Conservation (phyloP, 768 basidiomycete species). For the Lentinula sp. region DNA sequence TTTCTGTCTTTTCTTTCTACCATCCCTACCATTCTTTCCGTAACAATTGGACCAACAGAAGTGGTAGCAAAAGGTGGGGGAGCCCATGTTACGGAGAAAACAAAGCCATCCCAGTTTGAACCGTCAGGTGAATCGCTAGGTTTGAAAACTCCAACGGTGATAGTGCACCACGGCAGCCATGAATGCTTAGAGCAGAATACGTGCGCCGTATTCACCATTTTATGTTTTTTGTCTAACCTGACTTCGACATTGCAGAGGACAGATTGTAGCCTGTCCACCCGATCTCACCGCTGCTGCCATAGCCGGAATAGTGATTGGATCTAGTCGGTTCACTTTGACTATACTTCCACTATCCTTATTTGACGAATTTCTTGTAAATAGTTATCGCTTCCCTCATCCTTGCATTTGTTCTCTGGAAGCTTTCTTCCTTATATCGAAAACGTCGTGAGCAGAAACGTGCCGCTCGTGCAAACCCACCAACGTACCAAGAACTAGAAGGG, state of each 20-base stretch:
- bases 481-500: background rate
- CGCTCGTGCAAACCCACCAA: background rate
- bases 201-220: background rate
- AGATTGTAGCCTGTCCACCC: background rate
- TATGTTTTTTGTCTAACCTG: background rate
- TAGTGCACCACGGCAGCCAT: background rate
- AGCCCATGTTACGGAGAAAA: background rate
- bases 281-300: background rate
- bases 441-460: background rate
- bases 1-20: background rate
- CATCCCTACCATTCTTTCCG: background rate
- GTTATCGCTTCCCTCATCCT: background rate
- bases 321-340: background rate
- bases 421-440: background rate
- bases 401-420: background rate
- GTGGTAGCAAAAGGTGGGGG: background rate
- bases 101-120: too few species aligned
- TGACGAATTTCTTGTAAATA: background rate
- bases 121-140: too few species aligned
- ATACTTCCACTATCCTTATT: too few species aligned
- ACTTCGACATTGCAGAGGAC: background rate
- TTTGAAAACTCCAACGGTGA: too few species aligned
- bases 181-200: background rate
- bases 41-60: background rate
- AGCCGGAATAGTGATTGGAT: background rate